A percentile compares a stretch with the other conserved stretches of the same genome.
phyloP scores from a whole-genome alignment of 148 eudicot genomes.

The Spergularia marina region DNA sequence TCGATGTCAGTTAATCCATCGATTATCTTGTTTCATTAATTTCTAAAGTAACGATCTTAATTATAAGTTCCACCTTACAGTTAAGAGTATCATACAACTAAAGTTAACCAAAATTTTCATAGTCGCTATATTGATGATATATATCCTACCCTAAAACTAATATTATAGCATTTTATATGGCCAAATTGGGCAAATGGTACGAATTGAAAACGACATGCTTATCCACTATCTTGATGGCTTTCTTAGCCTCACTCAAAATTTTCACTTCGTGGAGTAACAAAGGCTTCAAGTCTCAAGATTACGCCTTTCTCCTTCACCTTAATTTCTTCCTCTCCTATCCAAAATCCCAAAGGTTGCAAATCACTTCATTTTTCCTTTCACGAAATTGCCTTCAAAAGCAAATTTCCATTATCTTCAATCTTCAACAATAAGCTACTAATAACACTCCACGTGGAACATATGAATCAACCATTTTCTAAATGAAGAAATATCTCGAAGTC shows the following conservation, averaged over 20 bases:
- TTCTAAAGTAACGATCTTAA: too few species aligned
- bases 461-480: constrained; percentile 8
- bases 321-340: constrained; percentile 2
- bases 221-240: background rate
- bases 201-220: constrained; percentile 16
- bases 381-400: background rate
- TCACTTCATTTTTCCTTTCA: constrained; percentile 18
- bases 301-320: constrained; percentile 16
- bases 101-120: too few species aligned
- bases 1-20: too few species aligned
- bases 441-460: constrained; percentile 20
- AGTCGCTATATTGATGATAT: too few species aligned
- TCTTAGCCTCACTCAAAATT: constrained; percentile 5
- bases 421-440: background rate
- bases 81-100: too few species aligned
- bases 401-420: constrained; percentile 6
- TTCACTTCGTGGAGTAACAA: constrained; percentile 5
- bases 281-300: constrained; percentile 14
- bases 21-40: too few species aligned
- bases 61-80: too few species aligned
- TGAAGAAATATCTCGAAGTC: constrained; percentile 21
- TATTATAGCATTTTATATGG: too few species aligned
- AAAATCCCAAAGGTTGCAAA: background rate
- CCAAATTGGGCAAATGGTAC: background rate
- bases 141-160: too few species aligned